Evolutionary conservation across 1,284 basidiomycete species (phyloP).

Genomic region (Leccinum griseonigrum): DNA sequence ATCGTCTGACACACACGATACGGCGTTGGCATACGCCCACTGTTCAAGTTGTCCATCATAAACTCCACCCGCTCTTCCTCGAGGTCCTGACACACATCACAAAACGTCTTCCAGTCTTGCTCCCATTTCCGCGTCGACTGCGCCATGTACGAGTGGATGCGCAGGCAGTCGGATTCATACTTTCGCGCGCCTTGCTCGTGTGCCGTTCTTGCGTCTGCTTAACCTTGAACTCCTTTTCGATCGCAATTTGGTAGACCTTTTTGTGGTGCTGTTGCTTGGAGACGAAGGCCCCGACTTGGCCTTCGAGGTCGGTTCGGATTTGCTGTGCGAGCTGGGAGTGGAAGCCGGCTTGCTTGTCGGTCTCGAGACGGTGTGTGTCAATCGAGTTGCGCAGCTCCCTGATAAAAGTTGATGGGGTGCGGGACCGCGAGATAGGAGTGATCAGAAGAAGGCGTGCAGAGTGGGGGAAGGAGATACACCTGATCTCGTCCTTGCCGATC

Average conservation of each 20-base stretch:
- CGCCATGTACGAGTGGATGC: conserved; percentile 95
- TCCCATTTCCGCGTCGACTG: conserved; percentile 91
- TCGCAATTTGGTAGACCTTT: conserved; percentile 64
- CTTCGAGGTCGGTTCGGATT: conserved; percentile 79
- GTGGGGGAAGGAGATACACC: conserved; percentile 43
- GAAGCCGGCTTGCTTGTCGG: conserved; percentile 75
- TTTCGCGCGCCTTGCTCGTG: conserved; percentile 87
- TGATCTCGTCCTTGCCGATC: conserved; percentile 89
- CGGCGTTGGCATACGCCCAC: conserved; percentile 95
- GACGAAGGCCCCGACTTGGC: conserved; percentile 61
- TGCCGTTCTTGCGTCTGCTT: conserved; percentile 84
- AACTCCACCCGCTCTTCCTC: conserved; percentile 95
- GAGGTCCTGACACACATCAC: conserved; percentile 92
- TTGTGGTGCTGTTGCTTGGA: conserved; percentile 73
- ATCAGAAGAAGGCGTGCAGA: conserved; percentile 11
- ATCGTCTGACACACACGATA: conserved; percentile 96
- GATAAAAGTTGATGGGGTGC: conserved; percentile 3
- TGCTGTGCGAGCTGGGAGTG: conserved; percentile 73
- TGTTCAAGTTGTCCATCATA: conserved; percentile 81
- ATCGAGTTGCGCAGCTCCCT: conserved; percentile 80
- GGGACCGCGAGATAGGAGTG: neutral
- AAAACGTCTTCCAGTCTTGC: conserved; percentile 90
- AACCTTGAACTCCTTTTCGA: conserved; percentile 88
- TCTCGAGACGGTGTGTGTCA: conserved; percentile 79
- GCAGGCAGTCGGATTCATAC: conserved; percentile 92